phyloP scores from a whole-genome alignment of 2,329 filamentous ascomycete genomes.

The Didymella exigua region DNA sequence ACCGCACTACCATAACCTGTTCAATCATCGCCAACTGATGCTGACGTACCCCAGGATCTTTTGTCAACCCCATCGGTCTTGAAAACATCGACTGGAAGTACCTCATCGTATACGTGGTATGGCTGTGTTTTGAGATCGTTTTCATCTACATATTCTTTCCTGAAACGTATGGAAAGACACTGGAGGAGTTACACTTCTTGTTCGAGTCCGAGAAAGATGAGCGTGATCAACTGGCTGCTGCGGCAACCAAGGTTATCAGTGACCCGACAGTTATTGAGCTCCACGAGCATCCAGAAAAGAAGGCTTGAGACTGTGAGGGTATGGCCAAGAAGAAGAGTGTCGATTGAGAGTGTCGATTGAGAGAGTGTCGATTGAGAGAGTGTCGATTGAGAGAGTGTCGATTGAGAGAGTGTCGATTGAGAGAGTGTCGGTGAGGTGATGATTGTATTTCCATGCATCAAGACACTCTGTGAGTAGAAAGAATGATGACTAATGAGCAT shows the following conservation, averaged over 20 bases:
- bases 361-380: not conserved
- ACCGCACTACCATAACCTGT: too few species aligned
- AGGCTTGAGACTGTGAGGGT: slow-evolving; percentile 16
- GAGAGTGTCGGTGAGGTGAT: too few species aligned
- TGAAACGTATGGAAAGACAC: slow-evolving; percentile 41
- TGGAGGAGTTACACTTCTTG: slow-evolving; percentile 44
- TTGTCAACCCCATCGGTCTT: slow-evolving; percentile 68
- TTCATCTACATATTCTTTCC: slow-evolving; percentile 47
- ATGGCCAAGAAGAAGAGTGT: not conserved
- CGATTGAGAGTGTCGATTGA: too few species aligned
- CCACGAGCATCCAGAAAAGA: slow-evolving; percentile 36
- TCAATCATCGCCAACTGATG: too few species aligned
- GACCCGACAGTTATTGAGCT: slow-evolving; percentile 29
- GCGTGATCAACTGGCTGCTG: slow-evolving; percentile 25
- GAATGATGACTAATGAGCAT: too few species aligned
- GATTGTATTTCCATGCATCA: too few species aligned
- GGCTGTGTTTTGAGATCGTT: slow-evolving; percentile 41
- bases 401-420: too few species aligned
- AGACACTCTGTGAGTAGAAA: too few species aligned
- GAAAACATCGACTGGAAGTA: slow-evolving; percentile 65
- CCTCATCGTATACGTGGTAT: slow-evolving; percentile 63
- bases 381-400: not conserved
- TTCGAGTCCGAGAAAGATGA: slow-evolving; percentile 39
- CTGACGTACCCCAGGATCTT: slow-evolving; percentile 50
- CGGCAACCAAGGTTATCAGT: slow-evolving; percentile 31